Base-by-base conservation (phyloP, 768 basidiomycete genomes). In the Coprinopsis sp. region DNA sequence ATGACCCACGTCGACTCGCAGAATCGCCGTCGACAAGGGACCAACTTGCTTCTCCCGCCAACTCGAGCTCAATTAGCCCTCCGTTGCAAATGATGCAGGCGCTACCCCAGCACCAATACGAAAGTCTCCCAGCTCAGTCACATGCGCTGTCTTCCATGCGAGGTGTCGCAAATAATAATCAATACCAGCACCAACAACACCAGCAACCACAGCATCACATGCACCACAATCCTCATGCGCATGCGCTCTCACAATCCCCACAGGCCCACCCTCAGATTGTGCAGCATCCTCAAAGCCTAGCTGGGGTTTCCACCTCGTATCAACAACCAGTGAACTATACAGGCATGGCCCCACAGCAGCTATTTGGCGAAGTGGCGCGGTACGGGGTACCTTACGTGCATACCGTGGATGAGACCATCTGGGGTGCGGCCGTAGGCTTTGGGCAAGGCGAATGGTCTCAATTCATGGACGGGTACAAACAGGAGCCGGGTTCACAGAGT, bases 381-480 rank as follows among this genome's bases (percentile, higher is more conserved):
- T 78, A 77, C 52, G 46, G 63, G 13, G 64, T 67, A 36, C 75
- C 51, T 24, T 47, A 77, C 52, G 64, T 73, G 27, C 75, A 79
- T 46, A 73, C 78, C 22, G 73, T 77, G 36, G 83, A 82, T 49
- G 81, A 84, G 52, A 70, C 70, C 25, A 82, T 87, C 71, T 90
- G 87, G 86, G 85, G 85, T 33, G 75, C 85, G 13, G 76, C 81
- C 29, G 75, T 82, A 40, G 83, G 83, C 14, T 84, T 90, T 58
- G 85, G 79, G 46, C 82, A 85, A 53, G 79, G 81, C 31, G 87
- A 89, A 64, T 89, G 87, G 83, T 71, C 69, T 3, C 71, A 72
- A 44, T 71, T 75, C 47, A 64, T 88, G 64, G 81, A 86, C 50
- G 82, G 76, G 36, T 41, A 36, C 33, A 49, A 49, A 23, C 72